Evolutionary conservation across 2,329 filamentous ascomycete species (phyloP).

Genomic region (Mycosphaerella arachidis): DNA sequence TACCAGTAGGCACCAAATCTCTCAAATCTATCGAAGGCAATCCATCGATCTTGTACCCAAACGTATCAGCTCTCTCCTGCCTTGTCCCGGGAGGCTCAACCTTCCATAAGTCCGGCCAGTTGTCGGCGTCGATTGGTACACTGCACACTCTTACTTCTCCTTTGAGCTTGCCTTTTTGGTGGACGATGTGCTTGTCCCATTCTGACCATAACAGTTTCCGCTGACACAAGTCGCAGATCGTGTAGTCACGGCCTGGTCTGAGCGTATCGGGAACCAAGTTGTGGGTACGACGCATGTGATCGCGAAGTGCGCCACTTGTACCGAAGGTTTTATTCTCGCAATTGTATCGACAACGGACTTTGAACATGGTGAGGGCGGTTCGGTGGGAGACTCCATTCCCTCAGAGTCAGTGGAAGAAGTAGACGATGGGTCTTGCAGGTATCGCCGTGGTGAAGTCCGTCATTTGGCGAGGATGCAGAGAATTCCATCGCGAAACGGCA

Average conservation of each 20-base stretch:
- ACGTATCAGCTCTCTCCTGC: not conserved
- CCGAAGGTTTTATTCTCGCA: not conserved
- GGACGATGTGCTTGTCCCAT: not conserved
- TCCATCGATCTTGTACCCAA: not conserved
- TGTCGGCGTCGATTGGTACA: not conserved
- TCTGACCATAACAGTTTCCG: not conserved
- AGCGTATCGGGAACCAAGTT: not conserved
- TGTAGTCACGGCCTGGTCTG: not conserved
- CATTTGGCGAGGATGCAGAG: too few relatives aligned
- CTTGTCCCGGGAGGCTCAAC: not conserved
- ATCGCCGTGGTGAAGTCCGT: not conserved
- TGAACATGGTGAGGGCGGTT: not conserved
- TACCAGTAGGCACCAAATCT: not conserved
- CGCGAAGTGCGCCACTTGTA: not conserved
- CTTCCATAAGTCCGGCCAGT: not conserved
- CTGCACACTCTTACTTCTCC: not conserved
- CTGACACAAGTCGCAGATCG: not conserved
- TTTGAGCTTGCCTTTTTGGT: not conserved
- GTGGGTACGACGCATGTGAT: constrained; percentile 2
- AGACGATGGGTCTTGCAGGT: not conserved
- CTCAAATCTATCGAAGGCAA: not conserved
- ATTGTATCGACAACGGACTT: not conserved
- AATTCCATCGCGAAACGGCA: too few relatives aligned
- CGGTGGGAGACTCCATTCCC: not conserved
- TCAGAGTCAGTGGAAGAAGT: not conserved